Evolutionary conservation across 139 green algal species (phyloP), one percentile per base, ranked within the genome.

Genomic region (Klebsormidium nitens): DNA sequence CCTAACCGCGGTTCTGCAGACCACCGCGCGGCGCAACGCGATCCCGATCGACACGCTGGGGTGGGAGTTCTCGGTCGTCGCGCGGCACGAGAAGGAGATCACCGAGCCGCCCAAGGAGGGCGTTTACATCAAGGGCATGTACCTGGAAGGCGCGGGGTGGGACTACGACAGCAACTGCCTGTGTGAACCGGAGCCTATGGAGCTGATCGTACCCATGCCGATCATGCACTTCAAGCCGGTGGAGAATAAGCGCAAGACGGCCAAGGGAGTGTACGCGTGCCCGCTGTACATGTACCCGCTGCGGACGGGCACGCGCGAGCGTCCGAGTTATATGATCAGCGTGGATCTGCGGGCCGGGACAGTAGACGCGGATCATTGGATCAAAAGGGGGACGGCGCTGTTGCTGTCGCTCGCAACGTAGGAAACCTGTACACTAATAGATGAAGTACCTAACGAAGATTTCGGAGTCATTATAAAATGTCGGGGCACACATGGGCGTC

Each of bases 191-290:
- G 71, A 92, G 72, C 87, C 87, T 34, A 93, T 93, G 87, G 86
- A 93, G 85, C 83, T 95, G n/a, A 89, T 91, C 57, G 87, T 93
- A 55, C 77, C 79, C 29, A 94, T 94, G 88, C 89, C 89, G 34
- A 89, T 95, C 71, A 67, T 95, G 31, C 79, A 87, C 38, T 94
- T 94, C 84, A 88, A 86, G 81, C 89, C 89, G 1, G 86, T 90
- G 29, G 89, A 93, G 58, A 88, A 88, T 79, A 92, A 90, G 75
- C 88, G 89, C 81, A 87, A 86, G 61, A 79, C 46, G 29, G 50
- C 69, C 34, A 86, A 87, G 76, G 82, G 83, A 14, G 58, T 87
- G 26, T 95, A 93, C 77, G 31, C 60, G 37, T 93, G 86, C 76
- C 89, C 89, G 19, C 60, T 94, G 69, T 95, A 93, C 84, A 64